Conservation (phyloP, 257 asterid genomes). For the Eustoma russellianum region DNA sequence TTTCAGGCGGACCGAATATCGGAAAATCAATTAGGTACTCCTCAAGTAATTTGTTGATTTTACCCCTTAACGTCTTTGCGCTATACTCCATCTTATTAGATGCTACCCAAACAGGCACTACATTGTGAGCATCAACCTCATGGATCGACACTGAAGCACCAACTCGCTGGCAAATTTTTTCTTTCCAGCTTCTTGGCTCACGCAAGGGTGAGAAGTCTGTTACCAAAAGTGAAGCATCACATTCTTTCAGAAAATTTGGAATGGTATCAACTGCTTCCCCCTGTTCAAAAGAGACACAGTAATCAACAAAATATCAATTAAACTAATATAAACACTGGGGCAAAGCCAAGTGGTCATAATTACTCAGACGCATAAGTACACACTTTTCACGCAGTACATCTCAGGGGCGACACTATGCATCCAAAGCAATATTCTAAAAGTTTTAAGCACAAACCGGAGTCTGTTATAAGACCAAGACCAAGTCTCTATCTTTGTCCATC, state of each 20-base stretch:
- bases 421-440: no score
- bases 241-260: conserved; percentile 61
- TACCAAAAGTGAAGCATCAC: conserved; percentile 87
- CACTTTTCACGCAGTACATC: no score
- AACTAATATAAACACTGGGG: no score
- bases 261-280: conserved; percentile 84
- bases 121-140: conserved; percentile 91
- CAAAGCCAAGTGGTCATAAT: no score
- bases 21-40: conserved; percentile 78
- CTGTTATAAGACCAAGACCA: no score
- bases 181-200: conserved; percentile 77
- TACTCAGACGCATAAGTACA: no score
- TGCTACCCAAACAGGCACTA: conserved; percentile 91
- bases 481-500: no score
- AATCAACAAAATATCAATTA: background rate
- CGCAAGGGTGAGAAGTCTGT: conserved; percentile 92
- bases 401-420: no score
- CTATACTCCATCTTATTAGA: conserved; percentile 78
- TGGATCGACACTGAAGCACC: conserved; percentile 53
- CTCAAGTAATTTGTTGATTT: conserved; percentile 70
- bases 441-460: no score
- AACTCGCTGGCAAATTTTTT: conserved; percentile 48
- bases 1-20: conserved; percentile 28
- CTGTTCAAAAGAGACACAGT: conserved; percentile 21
- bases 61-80: conserved; percentile 77